These are phyloP conservation scores for Nakaseomyces kungkrabaensis DNA, from an alignment of 1,139 yeast genomes.

Conservation along the genomic window DNA sequence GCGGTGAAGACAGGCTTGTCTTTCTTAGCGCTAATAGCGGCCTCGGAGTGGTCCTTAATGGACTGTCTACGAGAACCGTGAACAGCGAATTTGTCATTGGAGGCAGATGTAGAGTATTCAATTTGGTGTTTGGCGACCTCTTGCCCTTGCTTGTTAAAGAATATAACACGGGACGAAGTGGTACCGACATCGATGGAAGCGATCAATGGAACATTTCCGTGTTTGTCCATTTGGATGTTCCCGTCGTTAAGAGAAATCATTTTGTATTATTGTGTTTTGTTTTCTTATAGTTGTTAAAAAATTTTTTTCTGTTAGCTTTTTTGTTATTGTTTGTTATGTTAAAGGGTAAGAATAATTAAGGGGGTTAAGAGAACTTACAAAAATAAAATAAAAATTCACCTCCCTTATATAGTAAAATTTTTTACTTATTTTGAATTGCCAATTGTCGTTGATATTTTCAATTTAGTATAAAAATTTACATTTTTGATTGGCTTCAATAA, in stretches of 20 bases:
- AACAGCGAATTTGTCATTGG: conserved; percentile 32
- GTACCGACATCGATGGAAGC: conserved; percentile 89
- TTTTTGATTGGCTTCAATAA: neutral
- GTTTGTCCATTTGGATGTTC: conserved; percentile 5
- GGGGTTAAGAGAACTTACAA: neutral
- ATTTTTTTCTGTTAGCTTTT: no score
- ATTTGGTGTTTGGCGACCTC: conserved; percentile 85
- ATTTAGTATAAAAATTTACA: no score
- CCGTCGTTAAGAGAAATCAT: conserved; percentile 3
- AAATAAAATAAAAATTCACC: no score
- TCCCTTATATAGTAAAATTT: no score
- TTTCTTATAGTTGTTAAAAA: neutral
- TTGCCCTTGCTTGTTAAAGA: conserved; percentile 61
- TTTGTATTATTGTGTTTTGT: neutral
- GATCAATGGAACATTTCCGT: conserved; percentile 36
- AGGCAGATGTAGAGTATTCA: conserved; percentile 71
- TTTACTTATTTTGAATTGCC: no score
- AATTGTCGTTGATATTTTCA: no score
- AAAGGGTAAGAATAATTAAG: no score
- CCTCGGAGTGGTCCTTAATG: conserved; percentile 4
- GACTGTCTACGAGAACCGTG: conserved; percentile 26
- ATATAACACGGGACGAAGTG: conserved; percentile 84
- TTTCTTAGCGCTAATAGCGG: conserved; percentile 20
- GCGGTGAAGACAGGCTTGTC: conserved; percentile 50
- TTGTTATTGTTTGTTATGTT: no score